Conservation (phyloP, 345 rosid species). For the Eucalyptus sp. region DNA sequence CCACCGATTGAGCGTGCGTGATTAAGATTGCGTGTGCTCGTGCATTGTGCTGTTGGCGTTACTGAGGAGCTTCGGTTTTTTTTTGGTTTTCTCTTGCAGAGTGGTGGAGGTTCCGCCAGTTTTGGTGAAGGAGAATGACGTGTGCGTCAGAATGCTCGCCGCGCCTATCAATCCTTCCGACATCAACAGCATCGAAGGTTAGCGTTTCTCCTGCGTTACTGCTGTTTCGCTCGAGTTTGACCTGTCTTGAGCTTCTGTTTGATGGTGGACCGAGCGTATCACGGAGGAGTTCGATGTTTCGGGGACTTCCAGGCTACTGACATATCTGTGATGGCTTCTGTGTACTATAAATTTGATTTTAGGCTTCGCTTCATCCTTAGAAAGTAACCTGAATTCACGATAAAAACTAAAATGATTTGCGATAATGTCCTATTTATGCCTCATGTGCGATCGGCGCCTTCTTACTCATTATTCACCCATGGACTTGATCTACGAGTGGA, state of each 20-base stretch:
- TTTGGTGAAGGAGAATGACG: constrained; percentile 61
- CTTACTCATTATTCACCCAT: neutral
- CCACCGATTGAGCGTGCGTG: neutral
- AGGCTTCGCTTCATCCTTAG: neutral
- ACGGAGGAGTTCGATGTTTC: neutral
- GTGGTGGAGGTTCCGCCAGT: constrained; percentile 57
- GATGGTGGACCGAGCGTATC: neutral
- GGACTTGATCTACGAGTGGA: neutral
- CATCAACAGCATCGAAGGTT: constrained; percentile 84
- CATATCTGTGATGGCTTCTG: neutral
- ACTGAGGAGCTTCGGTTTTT: too few relatives aligned
- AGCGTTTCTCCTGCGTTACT: neutral
- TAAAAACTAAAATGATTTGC: neutral
- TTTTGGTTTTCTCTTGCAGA: constrained; percentile 10
- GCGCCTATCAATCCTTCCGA: constrained; percentile 92
- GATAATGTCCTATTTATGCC: neutral
- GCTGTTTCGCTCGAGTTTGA: neutral
- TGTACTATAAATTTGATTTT: neutral
- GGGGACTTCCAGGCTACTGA: neutral
- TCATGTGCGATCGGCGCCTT: neutral
- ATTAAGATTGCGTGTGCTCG: neutral
- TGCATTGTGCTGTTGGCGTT: neutral
- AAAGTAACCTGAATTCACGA: neutral
- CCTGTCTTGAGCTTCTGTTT: neutral
- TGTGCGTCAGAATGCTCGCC: constrained; percentile 86